These are phyloP conservation scores for Stereum hirsutum DNA, from an alignment of 1,284 basidiomycete species.

Conservation along the genomic window DNA sequence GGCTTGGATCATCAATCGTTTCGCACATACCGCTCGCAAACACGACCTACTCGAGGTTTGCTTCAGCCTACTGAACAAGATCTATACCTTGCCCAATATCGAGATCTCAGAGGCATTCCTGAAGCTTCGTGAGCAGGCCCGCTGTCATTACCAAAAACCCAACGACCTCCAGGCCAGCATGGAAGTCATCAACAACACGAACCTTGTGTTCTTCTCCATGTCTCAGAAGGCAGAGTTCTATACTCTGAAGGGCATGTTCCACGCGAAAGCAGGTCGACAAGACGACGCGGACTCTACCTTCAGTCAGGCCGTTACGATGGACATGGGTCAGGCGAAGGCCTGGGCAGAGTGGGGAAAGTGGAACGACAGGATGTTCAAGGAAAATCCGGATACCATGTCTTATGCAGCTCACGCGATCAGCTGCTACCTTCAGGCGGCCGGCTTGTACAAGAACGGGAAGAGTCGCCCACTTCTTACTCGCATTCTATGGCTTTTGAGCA, in stretches of 20 bases:
- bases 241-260: conserved; percentile 99
- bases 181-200: conserved; percentile 99
- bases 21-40: conserved; percentile 98
- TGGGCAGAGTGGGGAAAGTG: conserved; percentile 99
- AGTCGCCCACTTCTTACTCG: conserved; percentile 88
- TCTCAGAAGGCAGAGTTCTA: conserved; percentile 98
- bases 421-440: conserved; percentile 97
- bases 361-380: conserved; percentile 91
- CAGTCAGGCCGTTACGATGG: conserved; percentile 92
- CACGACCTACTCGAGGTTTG: conserved; percentile 96
- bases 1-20: conserved; percentile 99
- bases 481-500: conserved; percentile 92
- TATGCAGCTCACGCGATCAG: conserved; percentile 90
- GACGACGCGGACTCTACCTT: conserved; percentile 94
- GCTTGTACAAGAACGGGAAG: conserved; percentile 92
- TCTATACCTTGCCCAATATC: conserved; percentile 98
- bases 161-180: conserved; percentile 90
- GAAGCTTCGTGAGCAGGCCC: conserved; percentile 98
- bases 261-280: conserved; percentile 78
- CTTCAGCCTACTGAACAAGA: conserved; percentile 91
- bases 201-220: conserved; percentile 95
- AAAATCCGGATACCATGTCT: conserved; percentile 62
- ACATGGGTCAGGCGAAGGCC: conserved; percentile 91
- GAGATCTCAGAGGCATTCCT: conserved; percentile 99
- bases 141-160: conserved; percentile 95